Evolutionary conservation across 345 rosid genomes (phyloP), one percentile per base, ranked within the genome.

Genomic region (Euphorbia tirucalli): DNA sequence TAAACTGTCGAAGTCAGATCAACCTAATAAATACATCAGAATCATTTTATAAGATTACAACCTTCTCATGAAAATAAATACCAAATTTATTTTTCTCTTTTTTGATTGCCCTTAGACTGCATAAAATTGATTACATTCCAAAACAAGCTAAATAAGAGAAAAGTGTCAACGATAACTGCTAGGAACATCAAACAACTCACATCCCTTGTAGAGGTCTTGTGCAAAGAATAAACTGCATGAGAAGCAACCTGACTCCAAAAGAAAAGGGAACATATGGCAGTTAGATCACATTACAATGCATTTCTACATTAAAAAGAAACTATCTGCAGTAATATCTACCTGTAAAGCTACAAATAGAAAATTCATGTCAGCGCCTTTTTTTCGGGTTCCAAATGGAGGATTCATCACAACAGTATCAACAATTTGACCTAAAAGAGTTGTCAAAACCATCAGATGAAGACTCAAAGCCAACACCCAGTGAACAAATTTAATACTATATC

Each of bases 141-240:
- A 58, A 35, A 32, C 15, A n/a, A n/a, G n/a, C n/a, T n/a, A n/a
- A 28, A 28, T 61, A 18, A 19, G 4, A 9, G 22, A 21, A n/a
- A 62, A 35, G 27, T 11, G 15, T 37, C 30, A 39, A 35, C n/a
- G 44, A 7, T 27, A 72, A 55, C 11, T 55, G 63, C 31, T 22
- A 61, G 30, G 60, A 27, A 16, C 50, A 65, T 63, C 62, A 66
- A 50, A 74, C 19, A 30, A 70, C 82, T 85, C 80, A 92, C 98
- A 48, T 95, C 99, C 86, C 99, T 92, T 22, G 99, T 95, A 28
- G 99, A 90, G 59, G 97, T 90, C 80, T 95, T 95, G 76, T 95
- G 99, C 92, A 95, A 85, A 25, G 99, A 95, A 85, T 95, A 95
- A 75, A 92, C 97, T 8, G 97, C 96, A 73, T 69, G 73, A 72